phyloP scores from a whole-genome alignment of 176 grass and related monocot genomes.

The Urochloa ruziziensis region DNA sequence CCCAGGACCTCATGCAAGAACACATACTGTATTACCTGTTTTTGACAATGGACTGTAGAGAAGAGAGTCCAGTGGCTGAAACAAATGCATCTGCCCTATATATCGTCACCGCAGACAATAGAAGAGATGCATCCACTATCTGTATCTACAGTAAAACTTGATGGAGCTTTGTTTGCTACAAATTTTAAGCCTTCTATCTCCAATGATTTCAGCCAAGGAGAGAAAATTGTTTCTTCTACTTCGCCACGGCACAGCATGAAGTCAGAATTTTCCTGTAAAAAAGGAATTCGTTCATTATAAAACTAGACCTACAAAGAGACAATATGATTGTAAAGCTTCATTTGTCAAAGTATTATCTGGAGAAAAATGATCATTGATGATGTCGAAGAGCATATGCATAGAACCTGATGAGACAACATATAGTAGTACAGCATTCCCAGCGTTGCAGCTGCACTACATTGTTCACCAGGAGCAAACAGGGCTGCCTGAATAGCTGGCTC shows the following conservation, averaged over 20 bases:
- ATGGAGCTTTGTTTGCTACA: conserved; percentile 46
- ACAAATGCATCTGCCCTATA: conserved; percentile 82
- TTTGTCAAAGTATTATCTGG: no score
- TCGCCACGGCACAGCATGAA: conserved; percentile 62
- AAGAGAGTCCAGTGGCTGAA: conserved; percentile 62
- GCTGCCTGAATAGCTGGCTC: no score
- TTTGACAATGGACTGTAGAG: conserved; percentile 61
- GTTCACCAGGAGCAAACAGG: not conserved
- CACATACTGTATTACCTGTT: conserved; percentile 50
- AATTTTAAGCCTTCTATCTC: conserved; percentile 69
- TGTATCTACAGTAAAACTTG: conserved; percentile 50
- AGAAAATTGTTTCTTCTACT: conserved; percentile 62
- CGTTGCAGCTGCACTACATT: no score
- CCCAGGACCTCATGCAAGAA: not conserved
- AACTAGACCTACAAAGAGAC: not conserved
- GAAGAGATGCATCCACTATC: conserved; percentile 56
- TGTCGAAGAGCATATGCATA: no score
- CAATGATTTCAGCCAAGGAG: conserved; percentile 78
- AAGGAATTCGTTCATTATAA: not conserved
- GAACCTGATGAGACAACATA: no score
- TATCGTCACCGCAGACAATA: conserved; percentile 60
- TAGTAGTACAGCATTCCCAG: no score
- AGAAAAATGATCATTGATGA: no score
- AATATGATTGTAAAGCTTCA: not conserved
- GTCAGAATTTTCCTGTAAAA: conserved; percentile 85